These are phyloP conservation scores for Cetradonia linearis DNA, from an alignment of 495 filamentous ascomycete genomes.

Conservation along the genomic window DNA sequence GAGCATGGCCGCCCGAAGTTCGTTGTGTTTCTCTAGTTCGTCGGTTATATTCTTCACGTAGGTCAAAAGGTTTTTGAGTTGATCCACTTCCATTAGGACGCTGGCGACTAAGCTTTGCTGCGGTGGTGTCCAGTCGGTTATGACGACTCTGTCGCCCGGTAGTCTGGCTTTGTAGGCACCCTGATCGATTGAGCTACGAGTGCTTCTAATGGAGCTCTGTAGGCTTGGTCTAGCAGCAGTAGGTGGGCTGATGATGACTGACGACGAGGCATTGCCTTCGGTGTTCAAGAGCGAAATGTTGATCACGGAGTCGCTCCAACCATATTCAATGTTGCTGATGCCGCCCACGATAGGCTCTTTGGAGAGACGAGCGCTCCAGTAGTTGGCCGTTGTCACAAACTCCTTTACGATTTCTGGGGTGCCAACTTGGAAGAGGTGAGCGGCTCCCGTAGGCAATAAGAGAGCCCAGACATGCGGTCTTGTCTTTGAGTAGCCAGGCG, in stretches of 20 bases:
- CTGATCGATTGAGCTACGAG: constrained; percentile 60
- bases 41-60: constrained; percentile 83
- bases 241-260: constrained; percentile 28
- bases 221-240: constrained; percentile 47
- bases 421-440: constrained; percentile 95
- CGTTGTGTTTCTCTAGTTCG: constrained; percentile 78
- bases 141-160: constrained; percentile 75
- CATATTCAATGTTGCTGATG: constrained; percentile 94
- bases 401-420: constrained; percentile 91
- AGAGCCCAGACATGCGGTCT: constrained; percentile 92
- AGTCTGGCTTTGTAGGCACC: constrained; percentile 51
- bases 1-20: constrained; percentile 72
- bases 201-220: constrained; percentile 54
- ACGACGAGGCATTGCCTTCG: constrained; percentile 39
- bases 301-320: constrained; percentile 85
- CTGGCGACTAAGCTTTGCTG: constrained; percentile 79
- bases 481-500: constrained; percentile 84
- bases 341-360: constrained; percentile 87
- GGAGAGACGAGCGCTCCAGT: constrained; percentile 90
- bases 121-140: constrained; percentile 92
- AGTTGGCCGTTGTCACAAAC: constrained; percentile 91
- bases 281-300: constrained; percentile 55
- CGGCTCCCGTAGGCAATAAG: constrained; percentile 82
- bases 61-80: constrained; percentile 58
- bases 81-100: constrained; percentile 64